phyloP scores from a whole-genome alignment of 1,139 yeast genomes.

The Yamadazyma mexicana region DNA sequence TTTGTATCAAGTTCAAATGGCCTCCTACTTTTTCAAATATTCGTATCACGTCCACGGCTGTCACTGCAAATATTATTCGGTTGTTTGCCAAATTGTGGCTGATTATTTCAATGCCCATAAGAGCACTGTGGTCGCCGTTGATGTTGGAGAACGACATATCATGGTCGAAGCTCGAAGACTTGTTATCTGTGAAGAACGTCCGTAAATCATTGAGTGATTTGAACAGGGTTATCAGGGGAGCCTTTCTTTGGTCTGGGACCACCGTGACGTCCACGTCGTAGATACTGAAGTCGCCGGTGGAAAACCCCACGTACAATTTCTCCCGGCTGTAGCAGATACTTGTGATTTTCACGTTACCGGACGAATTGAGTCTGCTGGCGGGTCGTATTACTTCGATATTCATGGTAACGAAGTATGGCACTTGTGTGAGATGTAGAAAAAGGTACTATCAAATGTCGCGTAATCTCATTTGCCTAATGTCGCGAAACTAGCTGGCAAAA shows the following conservation, averaged over 20 bases:
- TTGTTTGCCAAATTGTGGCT: conserved; percentile 14
- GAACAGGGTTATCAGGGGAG: conserved; percentile 19
- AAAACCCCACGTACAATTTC: conserved; percentile 33
- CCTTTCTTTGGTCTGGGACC: conserved; percentile 10
- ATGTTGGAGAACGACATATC: conserved; percentile 17
- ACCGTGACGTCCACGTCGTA: conserved; percentile 19
- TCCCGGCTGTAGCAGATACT: conserved; percentile 22
- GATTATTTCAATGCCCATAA: conserved; percentile 13
- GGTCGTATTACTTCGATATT: conserved; percentile 19
- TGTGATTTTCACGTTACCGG: conserved; percentile 20
- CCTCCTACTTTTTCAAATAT: conserved; percentile 37
- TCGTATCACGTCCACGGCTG: conserved; percentile 25
- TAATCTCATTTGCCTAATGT: neutral
- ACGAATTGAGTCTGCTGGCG: conserved; percentile 16
- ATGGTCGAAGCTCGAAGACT: conserved; percentile 17
- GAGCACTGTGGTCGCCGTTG: conserved; percentile 14
- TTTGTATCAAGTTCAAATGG: conserved; percentile 33
- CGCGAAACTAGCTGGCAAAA: no score
- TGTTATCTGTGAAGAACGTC: conserved; percentile 23
- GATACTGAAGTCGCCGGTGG: conserved; percentile 37
- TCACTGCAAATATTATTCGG: conserved; percentile 28
- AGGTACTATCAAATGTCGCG: neutral
- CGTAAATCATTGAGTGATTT: conserved; percentile 30
- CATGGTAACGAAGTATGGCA: conserved; percentile 15
- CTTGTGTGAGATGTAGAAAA: neutral